These are phyloP conservation scores for Raphanus hybrid DNA, from an alignment of 441 rosid species.

Conservation along the genomic window DNA sequence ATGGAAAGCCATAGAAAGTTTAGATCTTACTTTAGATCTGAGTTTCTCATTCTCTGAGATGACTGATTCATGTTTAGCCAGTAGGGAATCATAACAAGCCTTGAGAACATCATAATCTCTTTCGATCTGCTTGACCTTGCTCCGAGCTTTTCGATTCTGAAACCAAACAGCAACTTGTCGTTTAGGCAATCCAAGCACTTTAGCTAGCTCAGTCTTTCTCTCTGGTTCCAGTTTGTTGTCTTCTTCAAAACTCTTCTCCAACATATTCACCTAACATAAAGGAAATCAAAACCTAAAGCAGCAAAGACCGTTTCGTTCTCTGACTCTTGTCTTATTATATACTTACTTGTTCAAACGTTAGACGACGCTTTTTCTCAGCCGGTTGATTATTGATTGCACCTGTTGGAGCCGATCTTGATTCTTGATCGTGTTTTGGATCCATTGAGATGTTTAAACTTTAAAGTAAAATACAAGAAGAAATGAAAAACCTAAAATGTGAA, in stretches of 20 bases:
- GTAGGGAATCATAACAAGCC: slow-evolving; percentile 31
- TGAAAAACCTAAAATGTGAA: background rate
- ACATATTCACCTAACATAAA: slow-evolving; percentile 14
- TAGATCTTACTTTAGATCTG: slow-evolving; percentile 19
- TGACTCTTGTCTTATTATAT: background rate
- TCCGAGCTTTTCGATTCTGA: slow-evolving; percentile 37
- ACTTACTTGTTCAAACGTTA: slow-evolving; percentile 17
- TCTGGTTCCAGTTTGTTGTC: slow-evolving; percentile 32
- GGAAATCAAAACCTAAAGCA: background rate
- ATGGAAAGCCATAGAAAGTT: background rate
- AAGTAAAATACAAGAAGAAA: background rate
- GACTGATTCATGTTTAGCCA: slow-evolving; percentile 25
- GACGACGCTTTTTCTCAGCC: slow-evolving; percentile 17
- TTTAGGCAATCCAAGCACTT: slow-evolving; percentile 27
- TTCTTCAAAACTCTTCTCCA: slow-evolving; percentile 34
- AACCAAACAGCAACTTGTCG: slow-evolving; percentile 35
- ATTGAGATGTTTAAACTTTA: background rate
- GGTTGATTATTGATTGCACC: slow-evolving; percentile 4
- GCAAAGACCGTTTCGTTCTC: background rate
- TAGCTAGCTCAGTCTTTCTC: slow-evolving; percentile 21
- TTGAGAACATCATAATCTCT: slow-evolving; percentile 32
- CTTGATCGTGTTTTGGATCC: slow-evolving; percentile 4
- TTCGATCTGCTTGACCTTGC: slow-evolving; percentile 26
- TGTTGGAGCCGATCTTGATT: background rate
- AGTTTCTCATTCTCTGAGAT: slow-evolving; percentile 35